Conservation (phyloP, 306 rosid genomes). For the Astragalus glycyphyllos region DNA sequence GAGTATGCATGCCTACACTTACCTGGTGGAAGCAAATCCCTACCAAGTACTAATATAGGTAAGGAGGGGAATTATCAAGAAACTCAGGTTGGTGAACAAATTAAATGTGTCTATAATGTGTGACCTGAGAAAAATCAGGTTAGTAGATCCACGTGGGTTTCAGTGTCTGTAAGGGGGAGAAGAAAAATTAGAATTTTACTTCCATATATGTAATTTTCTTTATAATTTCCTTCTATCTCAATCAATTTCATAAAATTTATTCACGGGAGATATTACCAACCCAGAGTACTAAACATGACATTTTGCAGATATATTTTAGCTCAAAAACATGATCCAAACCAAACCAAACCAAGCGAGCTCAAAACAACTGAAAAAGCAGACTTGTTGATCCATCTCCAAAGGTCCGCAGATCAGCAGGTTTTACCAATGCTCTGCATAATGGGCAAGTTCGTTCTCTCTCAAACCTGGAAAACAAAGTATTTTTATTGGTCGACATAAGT, state of each 20-base stretch:
- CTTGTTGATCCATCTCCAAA: constrained; percentile 94
- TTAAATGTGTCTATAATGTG: no score
- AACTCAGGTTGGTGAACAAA: no score
- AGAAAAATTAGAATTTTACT: neutral
- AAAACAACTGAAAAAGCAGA: constrained; percentile 75
- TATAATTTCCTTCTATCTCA: constrained; percentile 35
- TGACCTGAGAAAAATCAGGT: no score
- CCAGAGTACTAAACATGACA: constrained; percentile 30
- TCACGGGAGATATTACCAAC: constrained; percentile 27
- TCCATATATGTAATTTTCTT: constrained; percentile 21
- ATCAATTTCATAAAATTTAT: constrained; percentile 36
- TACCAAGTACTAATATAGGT: no score
- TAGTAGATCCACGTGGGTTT: no score
- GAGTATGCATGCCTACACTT: no score
- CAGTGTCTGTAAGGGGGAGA: neutral
- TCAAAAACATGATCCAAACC: constrained; percentile 26
- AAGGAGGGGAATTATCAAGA: no score
- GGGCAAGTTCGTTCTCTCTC: constrained; percentile 97
- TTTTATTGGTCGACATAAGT: constrained; percentile 18
- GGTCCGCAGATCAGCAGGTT: constrained; percentile 72
- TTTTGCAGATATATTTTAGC: constrained; percentile 39
- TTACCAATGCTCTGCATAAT: constrained; percentile 80
- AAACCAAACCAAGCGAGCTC: constrained; percentile 26
- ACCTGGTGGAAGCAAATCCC: no score
- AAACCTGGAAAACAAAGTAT: constrained; percentile 65